These are phyloP conservation scores for Alnus rubra DNA, from an alignment of 306 rosid species.

Conservation along the genomic window DNA sequence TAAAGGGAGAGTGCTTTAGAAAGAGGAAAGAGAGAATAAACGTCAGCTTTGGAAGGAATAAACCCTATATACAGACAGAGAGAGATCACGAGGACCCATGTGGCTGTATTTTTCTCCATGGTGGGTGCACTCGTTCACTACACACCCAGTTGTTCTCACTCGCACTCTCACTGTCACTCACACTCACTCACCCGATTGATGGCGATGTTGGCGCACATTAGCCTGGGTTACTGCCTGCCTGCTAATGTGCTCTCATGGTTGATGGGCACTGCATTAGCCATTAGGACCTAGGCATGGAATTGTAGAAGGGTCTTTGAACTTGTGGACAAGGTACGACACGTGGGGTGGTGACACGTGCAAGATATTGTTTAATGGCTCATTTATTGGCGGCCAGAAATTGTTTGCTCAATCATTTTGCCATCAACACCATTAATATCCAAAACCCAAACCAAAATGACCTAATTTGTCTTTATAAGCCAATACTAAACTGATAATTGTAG, in stretches of 20 bases:
- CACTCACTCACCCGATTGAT: conserved; percentile 2
- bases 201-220: conserved; percentile 26
- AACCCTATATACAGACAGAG: conserved; percentile 15
- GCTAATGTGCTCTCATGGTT: conserved; percentile 14
- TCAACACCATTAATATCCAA: neutral
- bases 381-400: neutral
- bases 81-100: conserved; percentile 42
- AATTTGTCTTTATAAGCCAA: neutral
- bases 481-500: neutral
- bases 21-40: conserved; percentile 4
- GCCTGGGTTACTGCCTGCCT: conserved; percentile 13
- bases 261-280: neutral
- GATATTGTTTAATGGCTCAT: neutral
- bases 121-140: neutral
- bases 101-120: conserved; percentile 1
- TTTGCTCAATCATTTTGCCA: conserved; percentile 27
- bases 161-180: neutral
- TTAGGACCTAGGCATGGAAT: neutral
- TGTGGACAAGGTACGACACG: neutral
- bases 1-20: conserved; percentile 3
- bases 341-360: conserved; percentile 17
- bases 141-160: conserved; percentile 14
- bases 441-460: neutral
- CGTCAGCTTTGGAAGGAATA: conserved; percentile 31
- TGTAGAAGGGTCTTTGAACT: neutral